Percentiles rank a stretch among this genome's conserved stretches.
Evolutionary conservation across 306 rosid genomes (phyloP).

Genomic region (Mucuna pruriens): DNA sequence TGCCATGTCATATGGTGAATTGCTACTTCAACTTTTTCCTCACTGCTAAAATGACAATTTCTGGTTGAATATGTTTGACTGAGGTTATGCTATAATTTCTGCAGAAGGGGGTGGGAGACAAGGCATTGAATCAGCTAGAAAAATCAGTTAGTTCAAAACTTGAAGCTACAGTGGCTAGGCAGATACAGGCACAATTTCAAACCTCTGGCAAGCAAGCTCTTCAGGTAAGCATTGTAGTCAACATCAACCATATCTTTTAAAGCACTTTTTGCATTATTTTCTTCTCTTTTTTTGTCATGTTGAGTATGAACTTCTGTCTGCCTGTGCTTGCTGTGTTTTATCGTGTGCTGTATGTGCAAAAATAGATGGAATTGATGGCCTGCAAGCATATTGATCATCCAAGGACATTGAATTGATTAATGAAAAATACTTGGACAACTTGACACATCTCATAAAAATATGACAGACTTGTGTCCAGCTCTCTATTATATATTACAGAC

Average conservation of each 20-base stretch:
- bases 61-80: slow-evolving; percentile 31
- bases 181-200: slow-evolving; percentile 76
- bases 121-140: slow-evolving; percentile 68
- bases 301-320: neutral
- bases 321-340: slow-evolving; percentile 13
- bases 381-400: slow-evolving; percentile 2
- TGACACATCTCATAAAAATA: neutral
- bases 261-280: neutral
- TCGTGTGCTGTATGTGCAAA: neutral
- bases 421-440: slow-evolving; percentile 17
- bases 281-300: neutral
- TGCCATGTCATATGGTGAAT: slow-evolving; percentile 5
- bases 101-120: slow-evolving; percentile 83
- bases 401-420: neutral
- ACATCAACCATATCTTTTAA: slow-evolving; percentile 1
- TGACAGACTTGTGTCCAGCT: neutral
- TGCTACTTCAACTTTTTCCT: slow-evolving; percentile 15
- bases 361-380: slow-evolving; percentile 3
- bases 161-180: slow-evolving; percentile 66
- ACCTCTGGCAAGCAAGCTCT: slow-evolving; percentile 79
- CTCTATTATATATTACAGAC: neutral
- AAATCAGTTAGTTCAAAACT: slow-evolving; percentile 66
- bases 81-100: slow-evolving; percentile 33
- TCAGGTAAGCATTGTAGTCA: slow-evolving; percentile 55
- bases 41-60: slow-evolving; percentile 11